Base-by-base conservation (phyloP, 2,329 filamentous ascomycete genomes). In the Sphaerulina musiva region DNA sequence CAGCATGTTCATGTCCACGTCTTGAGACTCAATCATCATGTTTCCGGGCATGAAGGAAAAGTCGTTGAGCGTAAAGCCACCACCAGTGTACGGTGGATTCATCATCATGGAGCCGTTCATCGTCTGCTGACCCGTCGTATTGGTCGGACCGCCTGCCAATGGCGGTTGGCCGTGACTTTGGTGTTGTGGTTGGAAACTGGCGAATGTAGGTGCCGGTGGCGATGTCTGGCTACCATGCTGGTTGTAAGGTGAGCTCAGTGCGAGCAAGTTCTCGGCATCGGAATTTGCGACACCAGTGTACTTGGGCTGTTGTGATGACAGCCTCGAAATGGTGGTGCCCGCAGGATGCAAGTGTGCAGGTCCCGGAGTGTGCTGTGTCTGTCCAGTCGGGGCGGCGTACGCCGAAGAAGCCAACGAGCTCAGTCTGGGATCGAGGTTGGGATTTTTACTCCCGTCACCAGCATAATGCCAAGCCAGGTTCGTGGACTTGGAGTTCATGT, bases 381-480 rank as follows among this genome's bases (percentile, higher is more conserved):
- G 52, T 11, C 44, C 53, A 42, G 49, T 53, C 14, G 54, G 40
- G 11, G 46, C 42, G 26, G 56, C 54, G 43, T 55, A 58, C 20
- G 48, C 53, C 6, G 54, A 51, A 38, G 55, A 43, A 40, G 55
- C 55, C 7, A 47, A 43, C 9, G 63, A 41, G 51, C 55, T 47
- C 53, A 64, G 34, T 38, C 55, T 45, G 38, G 57, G 55, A 46
- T 57, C 48, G 31, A 51, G 43, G 51, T 58, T 53, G 34, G 60
- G 38, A 17, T 54, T 54, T 26, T 58, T 50, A 20, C 42, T 46
- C 23, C 63, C 53, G 20, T 74, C 72, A 53, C 78, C 83, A 56
- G 87, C 84, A 67, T 89, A 95, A 66, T 95, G 81, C 53, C 92
- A 79, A 1, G 89, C 91, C 4, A 95, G 74, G 65, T 88, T 93